Conservation (phyloP, 2,329 filamentous ascomycete species). For the Fusarium heterosporum region DNA sequence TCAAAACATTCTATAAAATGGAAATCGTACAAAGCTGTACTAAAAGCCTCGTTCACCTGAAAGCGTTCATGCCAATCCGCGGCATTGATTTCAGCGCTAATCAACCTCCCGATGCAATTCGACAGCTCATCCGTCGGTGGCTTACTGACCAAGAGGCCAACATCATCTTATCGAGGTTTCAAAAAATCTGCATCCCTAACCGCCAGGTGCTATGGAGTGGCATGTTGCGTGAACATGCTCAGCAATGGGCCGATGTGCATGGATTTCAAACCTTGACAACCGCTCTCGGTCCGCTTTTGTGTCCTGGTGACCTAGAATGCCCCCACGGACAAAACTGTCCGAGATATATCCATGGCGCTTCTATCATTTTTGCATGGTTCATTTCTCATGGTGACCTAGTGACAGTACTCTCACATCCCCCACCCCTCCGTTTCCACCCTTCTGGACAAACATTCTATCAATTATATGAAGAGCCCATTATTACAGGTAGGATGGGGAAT, state of each 20-base stretch:
- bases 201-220: constrained; percentile 39
- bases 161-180: not conserved
- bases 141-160: not conserved
- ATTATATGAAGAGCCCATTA: constrained; percentile 32
- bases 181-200: not conserved
- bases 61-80: too few species aligned
- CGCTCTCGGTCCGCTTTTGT: constrained; percentile 29
- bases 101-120: not conserved
- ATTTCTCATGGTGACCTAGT: constrained; percentile 22
- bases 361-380: constrained; percentile 32
- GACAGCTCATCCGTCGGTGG: not conserved
- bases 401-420: constrained; percentile 31
- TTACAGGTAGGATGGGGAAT: constrained; percentile 23
- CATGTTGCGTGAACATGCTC: constrained; percentile 13
- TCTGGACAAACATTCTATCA: constrained; percentile 25
- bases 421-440: constrained; percentile 33
- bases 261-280: constrained; percentile 31
- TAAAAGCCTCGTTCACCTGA: too few species aligned
- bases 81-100: not conserved
- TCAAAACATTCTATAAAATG: too few species aligned
- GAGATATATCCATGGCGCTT: constrained; percentile 39
- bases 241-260: constrained; percentile 34
- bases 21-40: too few species aligned
- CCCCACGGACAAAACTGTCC: not conserved
- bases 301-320: not conserved